Evolutionary conservation across 192 early-diverging fungal genomes (phyloP).

Genomic region (Mortierella hygrophila): DNA sequence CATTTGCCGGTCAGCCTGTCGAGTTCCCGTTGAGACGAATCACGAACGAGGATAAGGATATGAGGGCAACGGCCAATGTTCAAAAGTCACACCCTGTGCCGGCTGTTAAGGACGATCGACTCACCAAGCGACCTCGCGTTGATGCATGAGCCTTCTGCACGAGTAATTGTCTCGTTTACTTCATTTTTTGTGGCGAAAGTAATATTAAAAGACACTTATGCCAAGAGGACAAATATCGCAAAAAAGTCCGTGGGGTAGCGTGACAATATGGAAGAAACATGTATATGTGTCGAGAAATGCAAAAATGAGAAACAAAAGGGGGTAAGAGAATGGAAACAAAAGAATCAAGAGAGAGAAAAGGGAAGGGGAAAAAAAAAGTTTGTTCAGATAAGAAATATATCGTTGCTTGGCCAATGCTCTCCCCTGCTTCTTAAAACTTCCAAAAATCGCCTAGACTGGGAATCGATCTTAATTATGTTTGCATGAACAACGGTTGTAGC

Average conservation of each 20-base stretch:
- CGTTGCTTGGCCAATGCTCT: background rate
- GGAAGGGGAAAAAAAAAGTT: background rate
- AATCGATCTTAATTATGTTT: background rate
- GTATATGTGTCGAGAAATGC: no score
- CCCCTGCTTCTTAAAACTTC: background rate
- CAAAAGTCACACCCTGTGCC: slow-evolving; percentile 49
- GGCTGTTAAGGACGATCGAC: slow-evolving; percentile 37
- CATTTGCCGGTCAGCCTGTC: slow-evolving; percentile 60
- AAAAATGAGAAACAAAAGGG: background rate
- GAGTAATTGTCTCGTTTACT: no score
- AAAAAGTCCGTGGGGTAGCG: no score
- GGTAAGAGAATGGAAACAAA: background rate
- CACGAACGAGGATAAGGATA: slow-evolving; percentile 69
- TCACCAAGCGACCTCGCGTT: slow-evolving; percentile 35
- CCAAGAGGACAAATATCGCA: no score
- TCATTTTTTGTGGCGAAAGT: no score
- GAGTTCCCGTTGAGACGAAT: slow-evolving; percentile 67
- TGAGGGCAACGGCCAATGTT: slow-evolving; percentile 42
- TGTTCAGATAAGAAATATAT: background rate
- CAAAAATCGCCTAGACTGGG: slow-evolving; percentile 1
- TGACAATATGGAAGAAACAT: no score
- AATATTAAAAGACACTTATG: no score
- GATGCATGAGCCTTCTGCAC: slow-evolving; percentile 8
- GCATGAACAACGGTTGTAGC: no score
- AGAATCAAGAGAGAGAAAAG: no score